Percentiles rank a stretch among this genome's conserved stretches.
phyloP scores from a whole-genome alignment of 495 filamentous ascomycete genomes.

The Halenospora varia region DNA sequence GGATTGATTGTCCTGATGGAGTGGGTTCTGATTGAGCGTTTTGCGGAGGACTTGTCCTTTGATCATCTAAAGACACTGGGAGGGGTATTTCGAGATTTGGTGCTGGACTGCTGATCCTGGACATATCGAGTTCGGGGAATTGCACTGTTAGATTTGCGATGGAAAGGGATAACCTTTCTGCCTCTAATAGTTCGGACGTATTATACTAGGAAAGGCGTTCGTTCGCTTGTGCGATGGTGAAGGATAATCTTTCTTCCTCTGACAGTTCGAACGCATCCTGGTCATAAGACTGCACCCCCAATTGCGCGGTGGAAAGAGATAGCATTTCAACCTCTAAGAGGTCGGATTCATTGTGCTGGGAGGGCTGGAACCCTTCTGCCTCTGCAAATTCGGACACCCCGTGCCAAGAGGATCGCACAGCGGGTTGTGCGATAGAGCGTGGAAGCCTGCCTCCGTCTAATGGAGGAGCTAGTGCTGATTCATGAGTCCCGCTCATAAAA shows the following conservation, averaged over 20 bases:
- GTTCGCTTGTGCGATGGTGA: no score
- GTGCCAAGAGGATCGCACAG: neutral
- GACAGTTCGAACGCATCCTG: neutral
- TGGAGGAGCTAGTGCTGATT: neutral
- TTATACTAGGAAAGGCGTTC: neutral
- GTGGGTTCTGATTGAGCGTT: conserved; percentile 1
- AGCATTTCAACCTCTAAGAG: neutral
- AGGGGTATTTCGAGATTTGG: no score
- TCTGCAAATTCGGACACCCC: no score
- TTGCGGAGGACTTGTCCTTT: neutral
- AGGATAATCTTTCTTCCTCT: no score
- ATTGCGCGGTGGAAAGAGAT: neutral
- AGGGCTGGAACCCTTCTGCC: neutral
- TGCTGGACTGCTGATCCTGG: no score
- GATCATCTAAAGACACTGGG: no score
- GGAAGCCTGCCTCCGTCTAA: neutral
- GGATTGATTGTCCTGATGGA: neutral
- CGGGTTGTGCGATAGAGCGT: neutral
- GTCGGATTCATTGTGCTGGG: neutral
- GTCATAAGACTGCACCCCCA: neutral
- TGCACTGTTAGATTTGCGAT: neutral
- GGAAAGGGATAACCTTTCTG: neutral
- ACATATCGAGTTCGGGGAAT: neutral
- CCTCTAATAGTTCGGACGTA: neutral
- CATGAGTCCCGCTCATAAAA: neutral